Evolutionary conservation across 306 rosid species (phyloP).

Genomic region (Calophaca sinica): DNA sequence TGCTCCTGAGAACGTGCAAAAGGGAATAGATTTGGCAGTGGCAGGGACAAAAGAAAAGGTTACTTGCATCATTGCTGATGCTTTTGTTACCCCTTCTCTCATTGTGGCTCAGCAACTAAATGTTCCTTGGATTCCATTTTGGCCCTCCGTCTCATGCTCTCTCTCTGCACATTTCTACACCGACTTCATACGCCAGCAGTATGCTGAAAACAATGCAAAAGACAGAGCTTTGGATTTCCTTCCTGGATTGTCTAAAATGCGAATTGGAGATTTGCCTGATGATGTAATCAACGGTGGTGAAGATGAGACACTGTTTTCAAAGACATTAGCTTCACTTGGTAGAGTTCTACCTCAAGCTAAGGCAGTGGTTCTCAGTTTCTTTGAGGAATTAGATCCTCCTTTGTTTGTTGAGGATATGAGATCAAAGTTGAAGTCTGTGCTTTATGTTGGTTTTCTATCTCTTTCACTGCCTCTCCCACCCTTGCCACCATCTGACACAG

Average conservation of each 20-base stretch:
- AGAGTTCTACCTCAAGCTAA: slow-evolving; percentile 47
- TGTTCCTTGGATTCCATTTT: slow-evolving; percentile 64
- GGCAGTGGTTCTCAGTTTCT: slow-evolving; percentile 51
- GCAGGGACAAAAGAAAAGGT: slow-evolving; percentile 26
- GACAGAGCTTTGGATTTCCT: slow-evolving; percentile 48
- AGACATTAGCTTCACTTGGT: slow-evolving; percentile 41
- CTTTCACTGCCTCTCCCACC: slow-evolving; percentile 35
- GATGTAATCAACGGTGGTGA: slow-evolving; percentile 20
- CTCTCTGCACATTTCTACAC: slow-evolving; percentile 53
- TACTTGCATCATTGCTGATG: slow-evolving; percentile 53
- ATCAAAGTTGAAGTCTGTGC: slow-evolving; percentile 38
- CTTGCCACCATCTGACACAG: slow-evolving; percentile 19
- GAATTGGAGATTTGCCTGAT: slow-evolving; percentile 47
- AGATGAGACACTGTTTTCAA: slow-evolving; percentile 42
- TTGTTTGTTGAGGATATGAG: slow-evolving; percentile 44
- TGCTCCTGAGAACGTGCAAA: slow-evolving; percentile 44
- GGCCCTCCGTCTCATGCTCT: slow-evolving; percentile 44
- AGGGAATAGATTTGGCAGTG: slow-evolving; percentile 41
- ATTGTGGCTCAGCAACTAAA: slow-evolving; percentile 39
- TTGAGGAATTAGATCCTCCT: slow-evolving; percentile 48
- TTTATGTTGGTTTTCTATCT: slow-evolving; percentile 55
- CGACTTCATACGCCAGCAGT: slow-evolving; percentile 35
- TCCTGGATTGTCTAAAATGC: slow-evolving; percentile 53
- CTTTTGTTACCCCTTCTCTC: slow-evolving; percentile 41
- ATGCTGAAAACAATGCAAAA: background rate